A percentile compares a stretch with the other conserved stretches of the same genome.
phyloP scores from a whole-genome alignment of 495 filamentous ascomycete species.

The Talaromyces thailandensis region DNA sequence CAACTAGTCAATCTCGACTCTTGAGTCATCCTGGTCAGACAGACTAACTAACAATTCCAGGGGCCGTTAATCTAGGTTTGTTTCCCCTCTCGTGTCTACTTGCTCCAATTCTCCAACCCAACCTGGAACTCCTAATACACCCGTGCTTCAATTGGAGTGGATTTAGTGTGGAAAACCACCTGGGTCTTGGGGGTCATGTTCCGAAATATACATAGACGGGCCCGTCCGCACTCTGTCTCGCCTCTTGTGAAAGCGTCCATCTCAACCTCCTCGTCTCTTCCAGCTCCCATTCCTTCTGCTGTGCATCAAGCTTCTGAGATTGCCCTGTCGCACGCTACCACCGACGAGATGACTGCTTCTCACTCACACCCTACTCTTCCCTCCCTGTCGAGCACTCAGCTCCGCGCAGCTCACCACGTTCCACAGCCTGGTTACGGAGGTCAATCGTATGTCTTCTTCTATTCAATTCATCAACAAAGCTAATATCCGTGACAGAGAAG shows the following conservation, averaged over 20 bases:
- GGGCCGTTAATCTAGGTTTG: background rate
- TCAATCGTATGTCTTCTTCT: conserved; percentile 7
- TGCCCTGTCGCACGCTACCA: background rate
- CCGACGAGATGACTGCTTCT: conserved; percentile 4
- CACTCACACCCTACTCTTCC: background rate
- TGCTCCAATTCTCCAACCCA: background rate
- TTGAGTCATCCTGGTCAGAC: background rate
- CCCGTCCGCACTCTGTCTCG: background rate
- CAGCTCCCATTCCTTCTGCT: conserved; percentile 4
- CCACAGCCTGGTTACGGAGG: conserved; percentile 1
- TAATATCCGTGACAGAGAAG: conserved; percentile 19
- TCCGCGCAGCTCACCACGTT: conserved; percentile 1
- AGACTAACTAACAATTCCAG: background rate
- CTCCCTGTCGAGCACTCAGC: conserved; percentile 2
- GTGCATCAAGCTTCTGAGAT: conserved; percentile 4
- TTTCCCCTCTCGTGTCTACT: background rate
- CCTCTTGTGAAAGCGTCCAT: background rate
- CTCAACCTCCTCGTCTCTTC: conserved; percentile 1
- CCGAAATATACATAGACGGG: conserved; percentile 3
- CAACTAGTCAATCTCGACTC: background rate
- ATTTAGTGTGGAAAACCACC: background rate
- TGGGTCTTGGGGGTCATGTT: conserved; percentile 5
- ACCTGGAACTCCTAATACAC: conserved; percentile 1
- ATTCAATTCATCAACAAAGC: background rate
- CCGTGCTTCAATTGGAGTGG: background rate